Evolutionary conservation across 1,284 basidiomycete species (phyloP), one percentile per base, ranked within the genome.

Genomic region (Moniliella sp.): DNA sequence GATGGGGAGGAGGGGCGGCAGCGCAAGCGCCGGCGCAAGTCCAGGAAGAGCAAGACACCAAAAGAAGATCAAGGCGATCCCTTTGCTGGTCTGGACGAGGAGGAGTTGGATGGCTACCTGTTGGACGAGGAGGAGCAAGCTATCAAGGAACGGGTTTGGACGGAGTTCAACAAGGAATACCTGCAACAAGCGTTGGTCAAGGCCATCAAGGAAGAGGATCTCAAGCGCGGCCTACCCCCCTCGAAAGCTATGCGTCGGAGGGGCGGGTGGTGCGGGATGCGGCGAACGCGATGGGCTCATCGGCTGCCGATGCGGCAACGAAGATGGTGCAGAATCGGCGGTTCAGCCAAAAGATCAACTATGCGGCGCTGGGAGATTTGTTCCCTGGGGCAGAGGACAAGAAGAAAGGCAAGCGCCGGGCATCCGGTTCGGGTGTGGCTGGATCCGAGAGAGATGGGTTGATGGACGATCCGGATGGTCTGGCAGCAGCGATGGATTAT

Each of bases 61-160:
- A 4, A 15, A 12, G 18, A 23, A 3, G 17, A 30, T 1, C 32
- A 27, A 2, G 35, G 39, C 9, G 51, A 52, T 15, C 45, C 44
- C 8, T 37, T 57, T 9, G 38, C 40, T 5, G 52, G 44, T 13
- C 30, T 94, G 15, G 79, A 97, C 62, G 91, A 97, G 50, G 81
- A 76, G 4, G 91, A 99, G 61, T 67, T 97, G 28, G 81, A 94
- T 57, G 66, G 65, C 15, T 83, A 64, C 58, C 68, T 91, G 37
- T 64, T 93, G 29, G 75, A 70, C 8, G 75, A 79, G 28, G 78
- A 80, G 15, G 88, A 94, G 61, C 76, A 81, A 4, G 73, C 70
- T 56, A 71, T 83, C 53, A 91, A 86, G 60, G 83, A 88, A 53
- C 74, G 84, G 15, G 74, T 97, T 12, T 97, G 91, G 91, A 79